Conservation (phyloP, 2,329 filamentous ascomycete genomes). For the Corinectria fuckeliana region DNA sequence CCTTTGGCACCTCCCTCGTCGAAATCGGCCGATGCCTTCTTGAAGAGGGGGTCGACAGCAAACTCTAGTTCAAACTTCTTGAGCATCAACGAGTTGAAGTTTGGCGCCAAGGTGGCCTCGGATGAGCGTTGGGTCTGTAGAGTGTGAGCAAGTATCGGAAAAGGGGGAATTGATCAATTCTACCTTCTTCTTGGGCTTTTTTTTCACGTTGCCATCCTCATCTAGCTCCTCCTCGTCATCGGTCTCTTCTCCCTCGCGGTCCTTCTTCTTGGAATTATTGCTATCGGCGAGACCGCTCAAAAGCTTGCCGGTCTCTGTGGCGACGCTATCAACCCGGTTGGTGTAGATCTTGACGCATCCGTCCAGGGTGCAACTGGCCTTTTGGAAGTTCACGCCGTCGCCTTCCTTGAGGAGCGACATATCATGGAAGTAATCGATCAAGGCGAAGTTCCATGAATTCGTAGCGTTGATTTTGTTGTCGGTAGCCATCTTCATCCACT, state of each 20-base stretch:
- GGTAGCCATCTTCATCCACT: slow-evolving; percentile 99
- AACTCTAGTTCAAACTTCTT: slow-evolving; percentile 99
- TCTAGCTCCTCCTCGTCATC: slow-evolving; percentile 69
- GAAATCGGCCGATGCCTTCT: slow-evolving; percentile 97
- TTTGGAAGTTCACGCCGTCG: slow-evolving; percentile 97
- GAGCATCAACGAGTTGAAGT: slow-evolving; percentile 85
- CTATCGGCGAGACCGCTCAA: slow-evolving; percentile 92
- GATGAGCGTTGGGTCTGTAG: slow-evolving; percentile 74
- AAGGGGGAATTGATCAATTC: neutral
- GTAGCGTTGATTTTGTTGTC: slow-evolving; percentile 99
- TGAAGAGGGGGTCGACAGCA: slow-evolving; percentile 96
- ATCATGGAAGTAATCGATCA: slow-evolving; percentile 99
- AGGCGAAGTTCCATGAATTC: slow-evolving; percentile 99
- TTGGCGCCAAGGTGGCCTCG: slow-evolving; percentile 90
- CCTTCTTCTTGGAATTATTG: slow-evolving; percentile 76
- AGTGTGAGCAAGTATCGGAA: slow-evolving; percentile 14
- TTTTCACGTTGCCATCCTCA: slow-evolving; percentile 65
- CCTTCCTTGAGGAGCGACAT: slow-evolving; percentile 98
- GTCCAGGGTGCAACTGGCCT: slow-evolving; percentile 95
- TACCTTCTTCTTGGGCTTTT: slow-evolving; percentile 79
- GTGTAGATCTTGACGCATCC: slow-evolving; percentile 99
- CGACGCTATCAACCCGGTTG: slow-evolving; percentile 96
- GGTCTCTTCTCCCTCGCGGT: slow-evolving; percentile 71
- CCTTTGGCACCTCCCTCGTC: slow-evolving; percentile 98
- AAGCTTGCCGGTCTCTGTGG: slow-evolving; percentile 94